These are phyloP conservation scores for Cornus kousa DNA, from an alignment of 148 eudicot genomes.

Conservation along the genomic window DNA sequence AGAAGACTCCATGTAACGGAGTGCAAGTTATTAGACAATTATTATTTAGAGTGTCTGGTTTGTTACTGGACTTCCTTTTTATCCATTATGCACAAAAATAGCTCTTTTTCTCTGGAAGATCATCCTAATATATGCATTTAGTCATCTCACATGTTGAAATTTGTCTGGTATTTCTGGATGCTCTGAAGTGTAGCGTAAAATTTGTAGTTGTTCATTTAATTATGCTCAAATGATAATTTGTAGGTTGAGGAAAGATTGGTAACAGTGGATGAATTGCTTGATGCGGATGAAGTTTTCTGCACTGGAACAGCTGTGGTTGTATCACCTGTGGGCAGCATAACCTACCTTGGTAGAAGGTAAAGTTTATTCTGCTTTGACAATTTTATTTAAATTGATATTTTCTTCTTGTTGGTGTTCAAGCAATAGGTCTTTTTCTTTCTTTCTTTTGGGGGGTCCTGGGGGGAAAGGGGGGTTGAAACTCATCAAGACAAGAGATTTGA, in stretches of 20 bases:
- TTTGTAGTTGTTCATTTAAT: background rate
- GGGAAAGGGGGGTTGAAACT: too few relatives aligned
- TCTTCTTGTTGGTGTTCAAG: background rate
- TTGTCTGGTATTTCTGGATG: background rate
- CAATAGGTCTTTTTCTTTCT: too few relatives aligned
- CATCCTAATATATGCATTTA: background rate
- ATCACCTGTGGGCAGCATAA: slow-evolving; percentile 93
- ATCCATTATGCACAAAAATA: background rate
- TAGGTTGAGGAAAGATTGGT: slow-evolving; percentile 81
- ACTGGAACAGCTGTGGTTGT: slow-evolving; percentile 98
- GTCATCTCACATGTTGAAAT: background rate
- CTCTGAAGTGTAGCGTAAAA: background rate
- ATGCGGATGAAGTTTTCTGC: slow-evolving; percentile 98
- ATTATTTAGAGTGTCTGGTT: background rate
- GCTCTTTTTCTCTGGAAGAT: background rate
- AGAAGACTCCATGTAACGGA: too few relatives aligned
- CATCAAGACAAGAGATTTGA: too few relatives aligned
- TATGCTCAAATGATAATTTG: slow-evolving; percentile 14
- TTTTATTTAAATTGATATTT: background rate
- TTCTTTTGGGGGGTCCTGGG: background rate
- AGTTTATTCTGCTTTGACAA: background rate
- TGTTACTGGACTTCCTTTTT: background rate
- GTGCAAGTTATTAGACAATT: background rate
- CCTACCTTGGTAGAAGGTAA: slow-evolving; percentile 79
- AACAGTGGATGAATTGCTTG: slow-evolving; percentile 76